Evolutionary conservation across 1,284 basidiomycete species (phyloP), one percentile per base, ranked within the genome.

Genomic region (Cryptococcus hybrid): DNA sequence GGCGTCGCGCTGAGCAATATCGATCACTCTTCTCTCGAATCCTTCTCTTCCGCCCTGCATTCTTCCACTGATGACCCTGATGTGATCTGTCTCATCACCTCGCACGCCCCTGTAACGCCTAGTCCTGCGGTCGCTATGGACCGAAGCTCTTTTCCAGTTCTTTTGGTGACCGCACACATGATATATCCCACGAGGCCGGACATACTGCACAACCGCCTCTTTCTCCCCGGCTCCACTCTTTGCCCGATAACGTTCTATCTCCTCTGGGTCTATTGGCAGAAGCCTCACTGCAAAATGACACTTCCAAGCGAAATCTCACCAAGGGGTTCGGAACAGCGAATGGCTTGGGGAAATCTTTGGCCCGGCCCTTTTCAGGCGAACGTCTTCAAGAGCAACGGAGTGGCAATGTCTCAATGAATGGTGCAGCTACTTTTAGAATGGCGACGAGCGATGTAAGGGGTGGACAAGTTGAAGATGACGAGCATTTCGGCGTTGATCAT

Each of bases 191-290:
- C 42, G 60, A 56, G 15, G 49, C 11, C 24, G 40, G 54, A 13
- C 55, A 58, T 35, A 30, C 30, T 4, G 30, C 30, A 30, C 68
- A 71, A 51, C 84, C 40, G 15, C 76, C 70, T 13, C 59, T 81
- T 74, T 64, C 91, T 83, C 56, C 92, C 82, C 88, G 92, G 68
- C 81, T 96, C 6, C 91, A 94, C 64, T 90, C 86, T 0, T 80
- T 97, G 4, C 93, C 93, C 0, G 92, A 96, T 75, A 94, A 95
- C 68, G 82, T 88, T 0, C 80, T 96, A 24, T 95, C 94, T 58
- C 93, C 93, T 1, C 80, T 96, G 7, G 93, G 93, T 5, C 80
- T 97, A 0, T 82, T 96, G 12, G 93, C 91, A 0, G 92, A 96
- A 76, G 90, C 92, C 0, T 92, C 89, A 69, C 79, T 96, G 15